phyloP scores from a whole-genome alignment of 2,329 filamentous ascomycete genomes.

The Macroventuria anomochaeta region DNA sequence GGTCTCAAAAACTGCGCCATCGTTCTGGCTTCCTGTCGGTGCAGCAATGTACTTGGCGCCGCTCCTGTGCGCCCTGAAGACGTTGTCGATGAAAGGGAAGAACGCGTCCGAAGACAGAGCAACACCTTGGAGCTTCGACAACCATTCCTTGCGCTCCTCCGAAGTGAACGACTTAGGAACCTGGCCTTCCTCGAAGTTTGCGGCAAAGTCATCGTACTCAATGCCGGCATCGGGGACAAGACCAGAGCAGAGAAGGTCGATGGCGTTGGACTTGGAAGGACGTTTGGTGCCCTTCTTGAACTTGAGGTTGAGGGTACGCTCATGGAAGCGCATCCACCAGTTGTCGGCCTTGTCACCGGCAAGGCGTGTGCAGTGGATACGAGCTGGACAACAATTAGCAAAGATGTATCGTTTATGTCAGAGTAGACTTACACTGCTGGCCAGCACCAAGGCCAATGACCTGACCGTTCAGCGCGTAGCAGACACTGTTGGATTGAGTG shows the following conservation, averaged over 20 bases:
- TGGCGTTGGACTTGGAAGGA: conserved; percentile 96
- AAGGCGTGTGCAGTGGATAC: conserved; percentile 97
- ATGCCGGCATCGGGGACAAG: conserved; percentile 82
- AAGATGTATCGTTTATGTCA: not conserved
- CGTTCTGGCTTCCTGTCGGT: conserved; percentile 88
- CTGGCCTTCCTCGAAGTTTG: conserved; percentile 76
- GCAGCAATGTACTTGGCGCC: conserved; percentile 96
- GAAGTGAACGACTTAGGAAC: conserved; percentile 82
- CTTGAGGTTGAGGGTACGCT: conserved; percentile 83
- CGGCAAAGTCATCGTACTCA: conserved; percentile 86
- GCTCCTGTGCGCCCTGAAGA: conserved; percentile 86
- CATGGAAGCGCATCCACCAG: conserved; percentile 99
- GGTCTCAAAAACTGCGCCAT: conserved; percentile 80
- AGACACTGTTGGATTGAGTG: conserved; percentile 97
- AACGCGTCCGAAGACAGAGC: conserved; percentile 94
- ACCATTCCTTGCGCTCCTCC: conserved; percentile 86
- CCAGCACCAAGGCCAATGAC: conserved; percentile 93
- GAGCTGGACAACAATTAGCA: conserved; percentile 52
- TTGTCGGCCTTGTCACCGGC: conserved; percentile 98
- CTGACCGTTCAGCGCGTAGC: conserved; percentile 94
- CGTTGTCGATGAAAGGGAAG: conserved; percentile 98
- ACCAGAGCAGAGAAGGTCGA: conserved; percentile 91
- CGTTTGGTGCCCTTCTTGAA: conserved; percentile 99
- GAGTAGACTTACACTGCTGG: conserved; percentile 70
- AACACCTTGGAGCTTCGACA: conserved; percentile 79